A percentile compares a stretch with the other conserved stretches of the same genome.
Conservation (phyloP, 2,329 filamentous ascomycete species). For the Penicillium psychrosexuale region DNA sequence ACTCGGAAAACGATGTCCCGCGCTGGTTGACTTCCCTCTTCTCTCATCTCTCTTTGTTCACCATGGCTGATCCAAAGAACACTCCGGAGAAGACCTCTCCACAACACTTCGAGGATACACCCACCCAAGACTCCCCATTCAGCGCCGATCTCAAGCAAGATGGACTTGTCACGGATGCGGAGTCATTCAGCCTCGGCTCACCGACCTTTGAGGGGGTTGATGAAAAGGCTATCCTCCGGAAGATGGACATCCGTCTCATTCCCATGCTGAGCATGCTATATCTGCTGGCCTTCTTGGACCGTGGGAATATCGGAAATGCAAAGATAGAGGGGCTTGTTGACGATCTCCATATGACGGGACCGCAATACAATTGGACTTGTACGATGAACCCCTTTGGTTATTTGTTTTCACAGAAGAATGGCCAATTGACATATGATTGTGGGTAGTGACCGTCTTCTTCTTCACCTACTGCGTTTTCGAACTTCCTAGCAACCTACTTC, state of each 20-base stretch:
- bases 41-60: not conserved
- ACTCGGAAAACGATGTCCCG: not conserved
- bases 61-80: slow-evolving; percentile 9
- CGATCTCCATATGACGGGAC: slow-evolving; percentile 29
- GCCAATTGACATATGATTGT: not conserved
- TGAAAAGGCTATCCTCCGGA: slow-evolving; percentile 24
- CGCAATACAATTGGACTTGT: slow-evolving; percentile 34
- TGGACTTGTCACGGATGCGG: slow-evolving; percentile 6
- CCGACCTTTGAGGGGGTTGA: slow-evolving; percentile 11
- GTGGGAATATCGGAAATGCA: slow-evolving; percentile 38
- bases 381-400: not conserved
- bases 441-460: slow-evolving; percentile 32
- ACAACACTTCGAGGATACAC: slow-evolving; percentile 10
- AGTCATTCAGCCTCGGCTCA: slow-evolving; percentile 3
- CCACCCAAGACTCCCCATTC: not conserved
- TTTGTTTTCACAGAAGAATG: not conserved
- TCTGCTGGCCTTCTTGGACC: slow-evolving; percentile 33
- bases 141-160: slow-evolving; percentile 4
- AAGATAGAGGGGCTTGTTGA: slow-evolving; percentile 32
- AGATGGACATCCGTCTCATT: slow-evolving; percentile 29
- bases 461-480: slow-evolving; percentile 25
- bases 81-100: slow-evolving; percentile 8
- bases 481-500: slow-evolving; percentile 19
- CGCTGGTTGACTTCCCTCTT: not conserved
- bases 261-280: slow-evolving; percentile 30